Evolutionary conservation across 208 protist species (phyloP).

Genomic region (Acanthamoeba culbertsoni): DNA sequence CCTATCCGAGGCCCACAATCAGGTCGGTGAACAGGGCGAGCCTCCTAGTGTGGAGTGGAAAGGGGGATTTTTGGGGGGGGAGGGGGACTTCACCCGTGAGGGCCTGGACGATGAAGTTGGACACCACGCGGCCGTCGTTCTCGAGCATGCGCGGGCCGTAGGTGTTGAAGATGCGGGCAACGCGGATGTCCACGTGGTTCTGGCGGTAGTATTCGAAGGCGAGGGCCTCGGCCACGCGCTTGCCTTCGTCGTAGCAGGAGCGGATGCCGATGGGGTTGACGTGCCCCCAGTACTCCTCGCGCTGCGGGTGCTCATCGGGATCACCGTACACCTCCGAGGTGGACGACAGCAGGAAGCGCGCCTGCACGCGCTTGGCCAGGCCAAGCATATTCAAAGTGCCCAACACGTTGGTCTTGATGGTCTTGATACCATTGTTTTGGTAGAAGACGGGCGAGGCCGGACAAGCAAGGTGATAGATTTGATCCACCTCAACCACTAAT

Average conservation of each 20-base stretch:
- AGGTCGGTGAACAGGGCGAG: too few species aligned
- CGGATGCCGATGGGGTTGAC: constrained; percentile 88
- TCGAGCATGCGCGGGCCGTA: constrained; percentile 93
- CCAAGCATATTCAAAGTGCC: constrained; percentile 58
- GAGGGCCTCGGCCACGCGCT: constrained; percentile 91
- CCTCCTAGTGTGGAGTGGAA: too few species aligned
- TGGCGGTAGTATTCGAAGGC: not conserved
- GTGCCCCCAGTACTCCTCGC: constrained; percentile 88
- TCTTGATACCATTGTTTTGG: constrained; percentile 43
- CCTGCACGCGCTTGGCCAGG: constrained; percentile 13
- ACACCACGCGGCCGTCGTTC: constrained; percentile 92
- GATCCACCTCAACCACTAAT: not conserved
- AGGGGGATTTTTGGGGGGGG: too few species aligned
- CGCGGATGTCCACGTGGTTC: constrained; percentile 87
- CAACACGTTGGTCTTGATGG: constrained; percentile 42
- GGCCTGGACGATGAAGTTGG: constrained; percentile 88
- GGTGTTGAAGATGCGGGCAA: constrained; percentile 95
- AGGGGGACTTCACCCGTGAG: not conserved
- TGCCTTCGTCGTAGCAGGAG: constrained; percentile 93
- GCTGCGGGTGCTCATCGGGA: constrained; percentile 87
- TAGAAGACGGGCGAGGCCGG: not conserved
- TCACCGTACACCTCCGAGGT: constrained; percentile 95
- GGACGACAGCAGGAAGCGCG: constrained; percentile 65
- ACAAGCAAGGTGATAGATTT: constrained; percentile 59
- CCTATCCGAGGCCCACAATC: too few species aligned